Base-by-base conservation (phyloP, 306 rosid species). In the Dalbergia oliveri region DNA sequence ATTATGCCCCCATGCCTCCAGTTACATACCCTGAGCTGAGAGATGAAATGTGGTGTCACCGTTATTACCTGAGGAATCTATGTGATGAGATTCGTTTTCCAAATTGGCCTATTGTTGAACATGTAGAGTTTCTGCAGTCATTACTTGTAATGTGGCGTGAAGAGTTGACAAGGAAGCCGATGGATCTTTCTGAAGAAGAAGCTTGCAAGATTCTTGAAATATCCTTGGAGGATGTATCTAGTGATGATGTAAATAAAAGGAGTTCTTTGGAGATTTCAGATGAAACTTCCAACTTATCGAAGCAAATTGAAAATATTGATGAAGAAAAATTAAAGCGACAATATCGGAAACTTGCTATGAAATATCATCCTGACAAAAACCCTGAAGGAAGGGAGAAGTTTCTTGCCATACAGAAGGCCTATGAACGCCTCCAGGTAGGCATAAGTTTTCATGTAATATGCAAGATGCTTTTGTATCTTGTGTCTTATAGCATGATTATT, bases 1-100 rank as follows among this genome's bases (percentile, higher is more conserved):
- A 95, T 15, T 95, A 93, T 75, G 99, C 98, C 47, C 99, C 94
- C 63, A 95, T 95, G 97, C 99, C 99, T 75, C 99, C 99, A 69
- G 99, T 95, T 84, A 95, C 99, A 23, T 95, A 95, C 85, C 98
- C 95, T 14, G 99, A 95, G 85, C 83, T 95, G 76, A 90, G 89
- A 88, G 99, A 95, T 83, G 99, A 95, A 88, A 95, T 95, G 99
- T 95, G 99, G 99, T 95, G 99, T 77, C 99, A 95, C 87, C 97
- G 99, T 26, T 95, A 95, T 86, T 95, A 95, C 86, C 92, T 95
- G 44, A 84, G 98, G 79, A 95, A 95, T 87, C 82, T 95, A 74
- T 95, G 99, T 81, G 99, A 95, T 85, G 99, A 95, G 86, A 93
- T 95, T 79, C 97, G 91, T 73, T 95, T 95, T 88, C 98, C 97